Evolutionary conservation across 2,329 filamentous ascomycete species (phyloP), one percentile per base, ranked within the genome.

Genomic region (Penicillium sp.): DNA sequence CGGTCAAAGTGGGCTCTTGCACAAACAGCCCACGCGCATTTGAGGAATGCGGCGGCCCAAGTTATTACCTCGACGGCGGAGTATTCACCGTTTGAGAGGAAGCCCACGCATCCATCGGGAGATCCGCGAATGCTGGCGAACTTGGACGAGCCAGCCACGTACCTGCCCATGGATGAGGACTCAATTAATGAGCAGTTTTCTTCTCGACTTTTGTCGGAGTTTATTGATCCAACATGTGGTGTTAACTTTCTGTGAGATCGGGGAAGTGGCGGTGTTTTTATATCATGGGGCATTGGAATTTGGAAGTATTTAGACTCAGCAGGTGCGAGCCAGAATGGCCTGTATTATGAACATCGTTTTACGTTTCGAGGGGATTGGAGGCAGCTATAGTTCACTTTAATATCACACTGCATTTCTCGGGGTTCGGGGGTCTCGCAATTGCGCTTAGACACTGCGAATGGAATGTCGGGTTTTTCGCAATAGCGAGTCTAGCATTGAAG

Each of bases 161-260:
- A 37, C 6, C 33, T 24, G 9, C 49, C 22, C 9, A 50, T 50
- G 33, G 49, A 50, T 24, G 49, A 50, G 7, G 49, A 50, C 14
- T 24, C 36, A 6, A 50, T 50, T 11, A 50, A 35, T 16, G 49
- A 50, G 39, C 49, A 37, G 1, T 51, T 51, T 11, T 40, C 22
- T 2, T 51, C 49, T 2, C 11, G 49, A 16, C 22, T 40, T n/a
- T 16, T 51, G 14, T 40, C 49, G 33, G 49, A 51, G 49, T 40
- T 51, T 51, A 51, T 51, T n/a, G 49, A 51, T 40, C 49, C 49
- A 13, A 51, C 49, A 11, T 51, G 49, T 16, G 49, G 36, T 10
- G 36, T 39, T 16, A 24, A 19, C 2, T 40, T 51, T 27, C 14
- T 40, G 19, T 40, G 35, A 51, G 5, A 6, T n/a, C 2, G 10